A percentile compares a stretch with the other conserved stretches of the same genome.
Conservation (phyloP, 148 eudicot species). For the Talinum fruticosum region DNA sequence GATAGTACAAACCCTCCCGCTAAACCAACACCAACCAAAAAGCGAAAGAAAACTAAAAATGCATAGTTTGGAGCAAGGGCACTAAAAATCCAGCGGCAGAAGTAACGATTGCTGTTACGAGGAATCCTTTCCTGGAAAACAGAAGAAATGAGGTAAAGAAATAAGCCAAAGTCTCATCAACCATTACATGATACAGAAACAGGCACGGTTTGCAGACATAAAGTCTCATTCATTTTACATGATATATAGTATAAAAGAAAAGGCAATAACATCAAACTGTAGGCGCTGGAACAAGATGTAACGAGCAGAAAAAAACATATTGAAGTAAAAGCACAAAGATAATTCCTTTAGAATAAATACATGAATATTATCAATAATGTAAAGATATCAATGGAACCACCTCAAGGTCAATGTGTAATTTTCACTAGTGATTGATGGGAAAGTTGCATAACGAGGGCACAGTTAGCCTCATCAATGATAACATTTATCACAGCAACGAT, state of each 20-base stretch:
- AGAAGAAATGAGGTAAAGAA: not conserved
- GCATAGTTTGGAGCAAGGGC: slow-evolving; percentile 74
- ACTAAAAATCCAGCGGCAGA: slow-evolving; percentile 69
- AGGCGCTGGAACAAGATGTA: not conserved
- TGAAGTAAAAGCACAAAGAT: too few relatives aligned
- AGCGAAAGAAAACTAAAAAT: slow-evolving; percentile 48
- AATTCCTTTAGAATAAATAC: too few relatives aligned
- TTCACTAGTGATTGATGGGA: not conserved
- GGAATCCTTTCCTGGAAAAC: slow-evolving; percentile 62
- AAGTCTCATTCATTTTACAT: not conserved
- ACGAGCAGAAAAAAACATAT: too few relatives aligned
- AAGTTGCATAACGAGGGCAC: not conserved
- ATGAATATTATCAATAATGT: not conserved
- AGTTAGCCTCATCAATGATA: not conserved
- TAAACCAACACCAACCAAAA: slow-evolving; percentile 72
- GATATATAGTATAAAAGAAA: slow-evolving; percentile 7
- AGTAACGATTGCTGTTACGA: slow-evolving; percentile 57
- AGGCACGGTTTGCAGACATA: not conserved
- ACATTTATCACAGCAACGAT: not conserved
- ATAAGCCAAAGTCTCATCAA: not conserved
- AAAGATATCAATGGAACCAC: not conserved
- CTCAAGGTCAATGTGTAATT: not conserved
- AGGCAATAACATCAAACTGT: slow-evolving; percentile 1
- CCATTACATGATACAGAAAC: not conserved
- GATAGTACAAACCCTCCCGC: slow-evolving; percentile 74